These are phyloP conservation scores for Hymenotorrendiella dingleyae DNA, from an alignment of 2,329 filamentous ascomycete species.

Conservation along the genomic window DNA sequence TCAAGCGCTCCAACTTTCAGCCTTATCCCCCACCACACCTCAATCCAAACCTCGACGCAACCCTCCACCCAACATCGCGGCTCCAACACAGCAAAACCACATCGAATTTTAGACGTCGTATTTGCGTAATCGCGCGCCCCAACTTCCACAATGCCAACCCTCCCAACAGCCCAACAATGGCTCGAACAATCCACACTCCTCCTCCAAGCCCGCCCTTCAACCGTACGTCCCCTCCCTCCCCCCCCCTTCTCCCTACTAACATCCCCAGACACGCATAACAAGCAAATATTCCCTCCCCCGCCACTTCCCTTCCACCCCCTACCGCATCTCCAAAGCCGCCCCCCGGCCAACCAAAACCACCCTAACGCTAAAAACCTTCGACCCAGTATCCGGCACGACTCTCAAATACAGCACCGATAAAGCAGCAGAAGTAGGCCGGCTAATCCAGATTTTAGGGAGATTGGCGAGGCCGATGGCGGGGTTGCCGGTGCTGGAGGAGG, in stretches of 20 bases:
- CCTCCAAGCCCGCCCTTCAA: constrained; percentile 77
- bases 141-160: constrained; percentile 61
- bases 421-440: constrained; percentile 78
- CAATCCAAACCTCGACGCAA: too few species aligned
- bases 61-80: too few species aligned
- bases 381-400: constrained; percentile 72
- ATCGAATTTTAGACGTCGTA: too few species aligned
- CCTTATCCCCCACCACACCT: too few species aligned
- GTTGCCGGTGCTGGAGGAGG: constrained; percentile 37
- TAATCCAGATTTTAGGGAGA: constrained; percentile 69
- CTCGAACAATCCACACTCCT: constrained; percentile 81
- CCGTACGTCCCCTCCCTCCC: constrained; percentile 48
- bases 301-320: constrained; percentile 24
- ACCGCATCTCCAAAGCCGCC: constrained; percentile 30
- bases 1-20: too few species aligned
- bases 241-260: too few species aligned
- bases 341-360: constrained; percentile 59
- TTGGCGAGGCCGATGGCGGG: constrained; percentile 66
- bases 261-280: constrained; percentile 3
- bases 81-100: too few species aligned
- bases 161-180: constrained; percentile 82
- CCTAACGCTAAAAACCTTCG: constrained; percentile 84
- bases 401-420: constrained; percentile 92
- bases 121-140: too few species aligned
- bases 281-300: constrained; percentile 78